Percentiles rank a stretch among this genome's conserved stretches.
Evolutionary conservation across 2,329 filamentous ascomycete genomes (phyloP).

Genomic region (Fusarium bactridioides): DNA sequence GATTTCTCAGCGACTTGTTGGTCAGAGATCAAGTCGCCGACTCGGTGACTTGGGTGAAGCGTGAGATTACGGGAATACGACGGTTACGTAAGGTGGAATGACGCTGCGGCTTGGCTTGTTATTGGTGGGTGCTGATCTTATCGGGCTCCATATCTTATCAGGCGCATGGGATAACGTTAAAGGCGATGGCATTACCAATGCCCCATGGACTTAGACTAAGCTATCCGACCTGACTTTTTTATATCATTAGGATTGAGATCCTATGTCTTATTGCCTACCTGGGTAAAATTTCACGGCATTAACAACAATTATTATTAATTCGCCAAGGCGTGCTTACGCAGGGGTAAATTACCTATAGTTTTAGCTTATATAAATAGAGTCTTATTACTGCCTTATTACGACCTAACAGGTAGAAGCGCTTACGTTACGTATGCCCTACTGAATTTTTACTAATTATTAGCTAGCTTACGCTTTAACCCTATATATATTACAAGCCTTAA

Average conservation of each 20-base stretch:
- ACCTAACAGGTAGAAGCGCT: too few relatives aligned
- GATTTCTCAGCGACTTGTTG: background rate
- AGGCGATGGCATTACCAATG: background rate
- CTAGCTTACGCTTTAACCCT: too few relatives aligned
- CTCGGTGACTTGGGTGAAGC: background rate
- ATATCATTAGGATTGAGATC: background rate
- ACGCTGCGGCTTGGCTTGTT: background rate
- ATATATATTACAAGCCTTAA: too few relatives aligned
- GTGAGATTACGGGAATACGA: background rate
- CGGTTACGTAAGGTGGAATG: background rate
- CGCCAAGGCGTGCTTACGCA: background rate
- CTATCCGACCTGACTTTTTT: background rate
- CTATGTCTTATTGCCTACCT: background rate
- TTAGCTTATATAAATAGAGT: too few relatives aligned
- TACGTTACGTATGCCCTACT: too few relatives aligned
- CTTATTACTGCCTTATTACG: too few relatives aligned
- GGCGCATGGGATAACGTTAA: background rate
- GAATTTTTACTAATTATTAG: too few relatives aligned
- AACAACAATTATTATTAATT: background rate
- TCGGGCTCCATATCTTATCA: background rate
- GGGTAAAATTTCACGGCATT: background rate
- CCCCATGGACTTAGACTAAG: background rate
- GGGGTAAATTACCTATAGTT: background rate
- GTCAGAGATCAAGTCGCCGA: slow-evolving; percentile 7
- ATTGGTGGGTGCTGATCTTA: background rate